These are phyloP conservation scores for Termitomyces titanicus DNA, from an alignment of 768 basidiomycete species.

Conservation along the genomic window DNA sequence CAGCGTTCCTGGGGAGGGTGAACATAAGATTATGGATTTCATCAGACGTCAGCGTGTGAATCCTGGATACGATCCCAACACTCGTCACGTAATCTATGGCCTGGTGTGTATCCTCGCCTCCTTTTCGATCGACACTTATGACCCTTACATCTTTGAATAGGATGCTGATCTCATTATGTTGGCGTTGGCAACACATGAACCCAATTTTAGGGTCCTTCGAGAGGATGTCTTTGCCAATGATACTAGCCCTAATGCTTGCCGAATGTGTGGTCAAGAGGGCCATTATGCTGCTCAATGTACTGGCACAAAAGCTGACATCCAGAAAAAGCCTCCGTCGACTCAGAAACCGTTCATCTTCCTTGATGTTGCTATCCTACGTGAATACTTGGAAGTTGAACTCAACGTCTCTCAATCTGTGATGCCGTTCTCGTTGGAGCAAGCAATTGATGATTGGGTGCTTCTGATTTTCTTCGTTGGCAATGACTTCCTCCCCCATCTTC, in stretches of 20 bases:
- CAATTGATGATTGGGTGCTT: slow-evolving; percentile 99
- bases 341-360: slow-evolving; percentile 99
- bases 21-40: slow-evolving; percentile 99
- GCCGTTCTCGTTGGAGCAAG: slow-evolving; percentile 91
- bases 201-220: slow-evolving; percentile 94
- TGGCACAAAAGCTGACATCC: slow-evolving; percentile 65
- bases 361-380: slow-evolving; percentile 91
- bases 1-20: slow-evolving; percentile 96
- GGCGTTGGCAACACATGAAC: slow-evolving; percentile 95
- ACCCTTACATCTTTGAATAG: slow-evolving; percentile 33
- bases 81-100: slow-evolving; percentile 95
- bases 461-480: slow-evolving; percentile 99
- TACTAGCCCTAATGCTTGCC: slow-evolving; percentile 75
- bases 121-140: background rate
- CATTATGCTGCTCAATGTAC: slow-evolving; percentile 96
- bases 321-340: slow-evolving; percentile 65
- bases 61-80: slow-evolving; percentile 91
- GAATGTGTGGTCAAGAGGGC: slow-evolving; percentile 91
- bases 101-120: slow-evolving; percentile 51
- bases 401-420: slow-evolving; percentile 75
- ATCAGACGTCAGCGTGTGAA: slow-evolving; percentile 88
- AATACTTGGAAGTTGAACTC: slow-evolving; percentile 97
- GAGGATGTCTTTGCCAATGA: slow-evolving; percentile 94
- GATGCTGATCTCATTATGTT: slow-evolving; percentile 99
- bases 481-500: slow-evolving; percentile 97